Base-by-base conservation (phyloP, 768 basidiomycete genomes). In the Pisolithus microcarpus region DNA sequence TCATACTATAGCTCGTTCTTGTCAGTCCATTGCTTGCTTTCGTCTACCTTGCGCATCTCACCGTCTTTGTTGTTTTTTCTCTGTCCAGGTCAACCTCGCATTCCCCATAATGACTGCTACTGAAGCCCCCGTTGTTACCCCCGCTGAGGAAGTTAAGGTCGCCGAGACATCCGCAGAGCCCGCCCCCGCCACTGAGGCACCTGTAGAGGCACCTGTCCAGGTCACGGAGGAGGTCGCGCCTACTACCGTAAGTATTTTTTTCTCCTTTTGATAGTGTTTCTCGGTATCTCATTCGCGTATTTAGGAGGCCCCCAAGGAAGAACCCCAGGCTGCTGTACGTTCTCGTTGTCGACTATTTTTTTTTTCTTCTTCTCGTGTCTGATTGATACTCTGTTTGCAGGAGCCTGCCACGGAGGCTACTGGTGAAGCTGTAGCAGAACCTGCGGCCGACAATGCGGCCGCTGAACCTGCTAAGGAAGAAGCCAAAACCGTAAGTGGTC, bases 41-140 rank as follows among this genome's bases (percentile, higher is more conserved):
- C 34, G 51, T 60, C 13, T 52, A 24, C 26, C 0, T 16, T 5
- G 43, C 43, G 43, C 9, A 7, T 23, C 43, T 44, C n/a, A 52
- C 50, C 45, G 58, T 58, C 58, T 56, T 47, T 54, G 55, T 53
- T 53, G 51, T 40, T 24, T 55, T 52, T 51, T 39, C 21, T 55
- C 52, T 26, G 5, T 2, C 38, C 66, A 82, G 79, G 79, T 78
- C 77, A 75, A 59, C 68, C 73, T 75, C 74, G 71, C 67, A 71
- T 66, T 71, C 72, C 71, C 65, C 72, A 81, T 89, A 88, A 91
- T 92, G 87, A 90, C 89, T 77, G 79, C 85, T 70, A 67, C 83
- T 62, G 85, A 84, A 70, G 69, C 72, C 64, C 62, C 74, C 65
- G 72, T 72, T 63, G 74, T 64, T 60, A 70, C 61, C 46, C 63